phyloP scores from a whole-genome alignment of 306 rosid genomes.

The Carpinus viminea region DNA sequence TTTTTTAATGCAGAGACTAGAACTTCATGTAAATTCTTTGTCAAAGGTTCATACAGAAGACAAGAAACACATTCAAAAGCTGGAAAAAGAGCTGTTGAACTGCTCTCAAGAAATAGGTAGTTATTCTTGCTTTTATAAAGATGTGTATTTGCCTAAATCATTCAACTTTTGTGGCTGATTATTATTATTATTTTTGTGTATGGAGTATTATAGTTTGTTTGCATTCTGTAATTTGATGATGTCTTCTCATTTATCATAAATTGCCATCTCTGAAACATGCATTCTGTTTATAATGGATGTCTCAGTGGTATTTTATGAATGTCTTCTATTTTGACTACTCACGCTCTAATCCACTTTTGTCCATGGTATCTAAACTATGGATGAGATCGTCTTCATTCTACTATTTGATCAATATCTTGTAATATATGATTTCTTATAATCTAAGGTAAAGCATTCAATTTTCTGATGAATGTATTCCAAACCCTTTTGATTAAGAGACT shows the following conservation, averaged over 20 bases:
- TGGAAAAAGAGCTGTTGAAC: slow-evolving; percentile 74
- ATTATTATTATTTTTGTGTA: neutral
- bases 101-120: slow-evolving; percentile 92
- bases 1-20: slow-evolving; percentile 55
- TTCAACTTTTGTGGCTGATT: neutral
- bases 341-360: neutral
- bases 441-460: neutral
- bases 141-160: neutral
- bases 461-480: neutral
- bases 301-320: neutral
- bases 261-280: neutral
- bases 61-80: slow-evolving; percentile 55
- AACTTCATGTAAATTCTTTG: slow-evolving; percentile 52
- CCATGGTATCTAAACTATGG: neutral
- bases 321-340: neutral
- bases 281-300: neutral
- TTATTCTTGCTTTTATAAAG: neutral
- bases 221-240: neutral
- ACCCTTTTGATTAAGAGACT: neutral
- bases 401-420: neutral
- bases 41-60: slow-evolving; percentile 55
- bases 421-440: neutral
- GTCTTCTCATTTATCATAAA: neutral
- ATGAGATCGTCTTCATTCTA: neutral
- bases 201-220: slow-evolving; percentile 2